Percentiles rank a stretch among this genome's conserved stretches.
These are phyloP conservation scores for Rhizopogon rudus DNA, from an alignment of 768 basidiomycete species.

Conservation along the genomic window DNA sequence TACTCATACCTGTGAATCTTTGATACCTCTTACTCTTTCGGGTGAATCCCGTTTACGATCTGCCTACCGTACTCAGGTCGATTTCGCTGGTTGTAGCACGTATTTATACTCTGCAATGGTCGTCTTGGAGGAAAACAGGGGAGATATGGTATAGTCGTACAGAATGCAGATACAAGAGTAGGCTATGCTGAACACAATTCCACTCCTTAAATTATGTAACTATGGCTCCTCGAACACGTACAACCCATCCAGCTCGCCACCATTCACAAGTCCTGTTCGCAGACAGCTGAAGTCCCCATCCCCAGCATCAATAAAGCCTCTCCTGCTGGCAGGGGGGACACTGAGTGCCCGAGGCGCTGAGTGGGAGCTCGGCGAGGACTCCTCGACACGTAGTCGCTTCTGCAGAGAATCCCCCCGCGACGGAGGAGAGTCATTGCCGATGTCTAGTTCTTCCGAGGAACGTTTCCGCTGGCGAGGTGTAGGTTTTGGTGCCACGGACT, in stretches of 20 bases:
- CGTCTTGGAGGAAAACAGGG: not conserved
- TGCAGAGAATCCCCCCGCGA: conserved; percentile 11
- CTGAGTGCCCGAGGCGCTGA: conserved; percentile 9
- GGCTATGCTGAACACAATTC: conserved; percentile 1
- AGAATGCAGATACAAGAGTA: conserved; percentile 3
- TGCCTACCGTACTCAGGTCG: too few species aligned
- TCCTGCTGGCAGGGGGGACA: conserved; percentile 10
- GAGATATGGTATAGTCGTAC: conserved; percentile 6
- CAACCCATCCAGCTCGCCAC: conserved; percentile 26
- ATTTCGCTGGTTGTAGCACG: too few species aligned
- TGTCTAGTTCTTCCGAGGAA: conserved; percentile 45
- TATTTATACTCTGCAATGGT: not conserved
- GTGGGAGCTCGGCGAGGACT: not conserved
- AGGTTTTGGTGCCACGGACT: not conserved
- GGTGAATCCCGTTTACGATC: too few species aligned
- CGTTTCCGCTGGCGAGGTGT: conserved; percentile 37
- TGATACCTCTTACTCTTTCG: too few species aligned
- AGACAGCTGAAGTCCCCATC: conserved; percentile 6
- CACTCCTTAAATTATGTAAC: not conserved
- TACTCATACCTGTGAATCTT: too few species aligned
- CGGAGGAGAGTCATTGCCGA: conserved; percentile 8
- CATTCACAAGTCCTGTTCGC: conserved; percentile 24
- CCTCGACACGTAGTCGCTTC: conserved; percentile 25
- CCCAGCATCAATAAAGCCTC: conserved; percentile 11
- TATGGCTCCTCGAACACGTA: conserved; percentile 23